A percentile compares a stretch with the other conserved stretches of the same genome.
These are phyloP conservation scores for Kodamaea kakaduensis DNA, from an alignment of 805 yeast genomes.

Conservation along the genomic window DNA sequence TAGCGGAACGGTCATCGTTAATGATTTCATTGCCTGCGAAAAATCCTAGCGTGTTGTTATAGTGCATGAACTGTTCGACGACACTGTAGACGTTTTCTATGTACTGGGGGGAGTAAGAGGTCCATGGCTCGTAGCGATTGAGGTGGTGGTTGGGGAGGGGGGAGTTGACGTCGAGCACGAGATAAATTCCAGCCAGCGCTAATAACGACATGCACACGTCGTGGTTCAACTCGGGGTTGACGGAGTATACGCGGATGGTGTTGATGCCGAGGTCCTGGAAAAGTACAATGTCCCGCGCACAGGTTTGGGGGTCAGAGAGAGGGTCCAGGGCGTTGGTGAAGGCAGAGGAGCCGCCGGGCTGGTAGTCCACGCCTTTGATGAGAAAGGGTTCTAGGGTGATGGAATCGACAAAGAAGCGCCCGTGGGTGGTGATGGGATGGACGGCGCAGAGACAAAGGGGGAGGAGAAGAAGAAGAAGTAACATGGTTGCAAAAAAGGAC, in stretches of 20 bases:
- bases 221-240: constrained; percentile 78
- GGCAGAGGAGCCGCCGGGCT: constrained; percentile 92
- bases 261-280: constrained; percentile 85
- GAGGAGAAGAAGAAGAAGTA: background rate
- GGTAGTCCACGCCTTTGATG: constrained; percentile 88
- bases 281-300: constrained; percentile 77
- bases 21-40: constrained; percentile 91
- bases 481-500: constrained; percentile 2
- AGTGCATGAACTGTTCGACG: constrained; percentile 74
- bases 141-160: constrained; percentile 75
- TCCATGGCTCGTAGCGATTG: constrained; percentile 93
- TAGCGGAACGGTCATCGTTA: constrained; percentile 72
- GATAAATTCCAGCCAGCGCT: constrained; percentile 89
- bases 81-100: constrained; percentile 72
- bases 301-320: constrained; percentile 61
- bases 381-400: constrained; percentile 75
- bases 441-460: constrained; percentile 19
- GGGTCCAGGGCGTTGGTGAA: constrained; percentile 62
- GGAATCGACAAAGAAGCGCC: constrained; percentile 71
- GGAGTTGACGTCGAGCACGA: constrained; percentile 87
- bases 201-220: constrained; percentile 87
- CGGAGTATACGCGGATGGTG: constrained; percentile 82
- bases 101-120: constrained; percentile 68
- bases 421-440: constrained; percentile 66
- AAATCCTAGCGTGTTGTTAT: constrained; percentile 85